phyloP scores from a whole-genome alignment of 768 basidiomycete genomes.

The Mycena sanguinolenta region DNA sequence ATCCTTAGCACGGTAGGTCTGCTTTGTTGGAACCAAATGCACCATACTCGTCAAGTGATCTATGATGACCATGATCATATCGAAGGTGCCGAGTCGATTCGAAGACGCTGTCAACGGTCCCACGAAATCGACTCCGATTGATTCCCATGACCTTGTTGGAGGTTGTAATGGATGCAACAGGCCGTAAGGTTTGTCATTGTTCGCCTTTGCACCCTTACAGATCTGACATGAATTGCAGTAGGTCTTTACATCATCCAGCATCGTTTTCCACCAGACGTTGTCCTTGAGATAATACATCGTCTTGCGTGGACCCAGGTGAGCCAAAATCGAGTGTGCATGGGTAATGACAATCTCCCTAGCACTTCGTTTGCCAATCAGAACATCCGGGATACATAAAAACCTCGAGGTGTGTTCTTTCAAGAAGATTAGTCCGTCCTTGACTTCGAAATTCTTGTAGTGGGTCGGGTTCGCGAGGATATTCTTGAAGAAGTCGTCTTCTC shows the following conservation, averaged over 20 bases:
- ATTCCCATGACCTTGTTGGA: slow-evolving; percentile 35
- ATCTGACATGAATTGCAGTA: slow-evolving; percentile 19
- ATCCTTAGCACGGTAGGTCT: slow-evolving; percentile 30
- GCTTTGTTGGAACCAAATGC: slow-evolving; percentile 30
- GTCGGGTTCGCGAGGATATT: slow-evolving; percentile 39
- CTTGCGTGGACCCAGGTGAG: slow-evolving; percentile 49
- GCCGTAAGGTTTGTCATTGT: slow-evolving; percentile 37
- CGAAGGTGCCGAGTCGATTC: slow-evolving; percentile 19
- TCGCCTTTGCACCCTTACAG: slow-evolving; percentile 1
- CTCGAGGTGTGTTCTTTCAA: slow-evolving; percentile 16
- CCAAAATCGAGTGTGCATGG: slow-evolving; percentile 52
- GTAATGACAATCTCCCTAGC: slow-evolving; percentile 46
- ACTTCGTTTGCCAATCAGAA: slow-evolving; percentile 15
- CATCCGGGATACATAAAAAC: slow-evolving; percentile 42
- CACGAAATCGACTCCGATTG: slow-evolving; percentile 52
- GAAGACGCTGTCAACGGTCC: slow-evolving; percentile 43
- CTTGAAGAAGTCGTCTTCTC: slow-evolving; percentile 46
- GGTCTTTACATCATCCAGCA: slow-evolving; percentile 19
- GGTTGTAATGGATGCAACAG: slow-evolving; percentile 35
- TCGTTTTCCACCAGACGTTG: slow-evolving; percentile 12
- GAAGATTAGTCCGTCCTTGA: slow-evolving; percentile 42
- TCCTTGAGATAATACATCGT: slow-evolving; percentile 3
- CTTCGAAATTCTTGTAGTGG: too few species aligned
- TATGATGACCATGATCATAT: slow-evolving; percentile 39
- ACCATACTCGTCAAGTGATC: slow-evolving; percentile 35